A percentile compares a stretch with the other conserved stretches of the same genome.
These are phyloP conservation scores for Tylopilus rubrobrunneus DNA, from an alignment of 768 basidiomycete species.

Conservation along the genomic window DNA sequence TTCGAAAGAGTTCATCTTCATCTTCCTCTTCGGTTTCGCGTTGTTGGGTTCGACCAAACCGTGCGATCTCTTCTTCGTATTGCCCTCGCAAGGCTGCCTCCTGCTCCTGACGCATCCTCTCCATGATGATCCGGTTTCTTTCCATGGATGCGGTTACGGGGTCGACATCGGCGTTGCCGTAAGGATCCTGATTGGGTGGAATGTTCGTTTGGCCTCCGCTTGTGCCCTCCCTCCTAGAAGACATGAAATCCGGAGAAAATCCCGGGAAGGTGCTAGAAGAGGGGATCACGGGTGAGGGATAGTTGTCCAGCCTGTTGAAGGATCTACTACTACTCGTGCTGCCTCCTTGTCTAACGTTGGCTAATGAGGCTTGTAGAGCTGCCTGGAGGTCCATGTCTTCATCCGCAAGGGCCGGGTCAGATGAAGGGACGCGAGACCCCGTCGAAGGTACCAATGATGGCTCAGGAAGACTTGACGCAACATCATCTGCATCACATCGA, in stretches of 20 bases:
- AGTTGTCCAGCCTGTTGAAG: constrained; percentile 11
- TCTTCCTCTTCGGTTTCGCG: constrained; percentile 38
- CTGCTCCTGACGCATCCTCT: constrained; percentile 63
- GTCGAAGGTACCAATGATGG: constrained; percentile 35
- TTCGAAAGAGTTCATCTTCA: constrained; percentile 55
- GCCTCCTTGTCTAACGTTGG: constrained; percentile 18
- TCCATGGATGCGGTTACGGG: constrained; percentile 67
- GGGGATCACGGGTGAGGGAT: constrained; percentile 23
- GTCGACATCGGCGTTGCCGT: constrained; percentile 37
- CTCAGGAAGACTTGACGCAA: constrained; percentile 62
- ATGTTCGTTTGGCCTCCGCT: constrained; percentile 14
- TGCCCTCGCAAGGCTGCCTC: constrained; percentile 61
- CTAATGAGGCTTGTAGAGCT: constrained; percentile 79
- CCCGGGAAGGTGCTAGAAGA: constrained; percentile 27
- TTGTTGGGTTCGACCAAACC: constrained; percentile 15
- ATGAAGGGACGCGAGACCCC: constrained; percentile 5
- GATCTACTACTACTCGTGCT: constrained; percentile 2
- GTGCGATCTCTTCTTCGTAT: constrained; percentile 41
- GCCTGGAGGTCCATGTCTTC: constrained; percentile 88
- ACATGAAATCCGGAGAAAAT: constrained; percentile 9
- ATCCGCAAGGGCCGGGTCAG: constrained; percentile 53
- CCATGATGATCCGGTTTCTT: constrained; percentile 54
- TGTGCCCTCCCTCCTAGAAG: constrained; percentile 15
- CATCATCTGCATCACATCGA: constrained; percentile 65
- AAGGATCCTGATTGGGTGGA: constrained; percentile 30